Base-by-base conservation (phyloP, 352 stramenopile species). In the Poterioochromonas sp. region DNA sequence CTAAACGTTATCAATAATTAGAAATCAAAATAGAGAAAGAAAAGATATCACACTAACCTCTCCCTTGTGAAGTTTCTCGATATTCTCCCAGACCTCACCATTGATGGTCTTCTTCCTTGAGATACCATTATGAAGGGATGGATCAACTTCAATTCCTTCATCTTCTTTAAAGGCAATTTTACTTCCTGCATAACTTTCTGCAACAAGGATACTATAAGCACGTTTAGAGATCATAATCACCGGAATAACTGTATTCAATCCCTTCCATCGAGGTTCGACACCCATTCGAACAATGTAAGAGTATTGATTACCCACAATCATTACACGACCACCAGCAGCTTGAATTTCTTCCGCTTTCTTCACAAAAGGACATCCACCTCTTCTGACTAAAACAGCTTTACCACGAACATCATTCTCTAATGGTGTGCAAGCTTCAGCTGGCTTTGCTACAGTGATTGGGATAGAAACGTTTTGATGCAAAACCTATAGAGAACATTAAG, bases 231-330 rank as follows among this genome's bases (percentile, higher is more conserved):
- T n/a, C 41, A 51, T 54, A 18, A 74, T n/a, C 12, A 54, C 65
- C 35, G 65, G 65, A 26, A 74, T 74, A 74, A 54, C 65, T 40
- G 65, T 74, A 35, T 74, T 74, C 3, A 74, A n/a, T 1, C 65
- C 65, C 65, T 74, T 74, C 65, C 65, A 74, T 40, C 65, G 37
- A 37, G 65, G 65, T n/a, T 74, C 65, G 8, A 74, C 65, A 37
- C 65, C 65, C 62, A 51, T 74, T 8, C 65, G 65, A n/a, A 74
- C 39, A 12, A 74, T 37, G n/a, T 74, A 54, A 29, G 65, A 20
- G 11, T 74, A 8, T 12, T 37, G 37, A 39, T 34, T 74, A 1
- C 65, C 41, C 35, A 74, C 65, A 58, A 74, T 54, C 65, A 74
- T 74, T 18, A 39, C 39, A 15, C 20, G 35, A n/a, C 65, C 65